Evolutionary conservation across 2,329 filamentous ascomycete species (phyloP).

Genomic region (Delphinella strobiligena): DNA sequence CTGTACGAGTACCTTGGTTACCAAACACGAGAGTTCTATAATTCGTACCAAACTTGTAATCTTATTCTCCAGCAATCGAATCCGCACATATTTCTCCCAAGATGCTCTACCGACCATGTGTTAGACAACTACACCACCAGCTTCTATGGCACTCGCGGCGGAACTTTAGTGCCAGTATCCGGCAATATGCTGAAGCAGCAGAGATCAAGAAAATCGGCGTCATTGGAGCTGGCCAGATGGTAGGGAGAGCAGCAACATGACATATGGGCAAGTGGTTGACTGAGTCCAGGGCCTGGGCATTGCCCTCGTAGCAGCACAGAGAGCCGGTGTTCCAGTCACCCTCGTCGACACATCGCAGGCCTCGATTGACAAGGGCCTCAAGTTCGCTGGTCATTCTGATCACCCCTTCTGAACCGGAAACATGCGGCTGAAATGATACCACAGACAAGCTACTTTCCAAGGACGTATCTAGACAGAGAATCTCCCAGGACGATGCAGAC

Average conservation of each 20-base stretch:
- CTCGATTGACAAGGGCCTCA: constrained; percentile 76
- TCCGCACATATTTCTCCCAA: not conserved
- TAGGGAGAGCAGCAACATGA: constrained; percentile 24
- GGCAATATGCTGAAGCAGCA: constrained; percentile 36
- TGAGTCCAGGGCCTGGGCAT: constrained; percentile 72
- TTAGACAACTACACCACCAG: not conserved
- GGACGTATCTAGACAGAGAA: constrained; percentile 75
- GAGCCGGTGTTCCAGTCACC: constrained; percentile 70
- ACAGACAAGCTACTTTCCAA: constrained; percentile 85
- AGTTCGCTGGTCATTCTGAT: constrained; percentile 60
- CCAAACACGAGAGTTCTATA: no score
- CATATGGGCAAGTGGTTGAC: constrained; percentile 14
- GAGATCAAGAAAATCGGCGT: constrained; percentile 84
- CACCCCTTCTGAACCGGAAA: not conserved
- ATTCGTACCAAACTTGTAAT: no score
- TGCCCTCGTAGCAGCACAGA: constrained; percentile 82
- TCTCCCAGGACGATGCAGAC: constrained; percentile 72
- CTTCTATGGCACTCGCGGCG: not conserved
- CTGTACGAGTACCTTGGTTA: no score
- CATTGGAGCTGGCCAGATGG: constrained; percentile 93
- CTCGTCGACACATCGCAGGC: constrained; percentile 75
- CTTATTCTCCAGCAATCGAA: no score
- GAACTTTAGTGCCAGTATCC: constrained; percentile 53
- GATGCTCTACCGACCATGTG: not conserved
- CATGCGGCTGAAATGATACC: not conserved